Percentiles rank a stretch among this genome's conserved stretches.
Conservation (phyloP, 2,329 filamentous ascomycete genomes). For the Colletotrichum simmondsii region DNA sequence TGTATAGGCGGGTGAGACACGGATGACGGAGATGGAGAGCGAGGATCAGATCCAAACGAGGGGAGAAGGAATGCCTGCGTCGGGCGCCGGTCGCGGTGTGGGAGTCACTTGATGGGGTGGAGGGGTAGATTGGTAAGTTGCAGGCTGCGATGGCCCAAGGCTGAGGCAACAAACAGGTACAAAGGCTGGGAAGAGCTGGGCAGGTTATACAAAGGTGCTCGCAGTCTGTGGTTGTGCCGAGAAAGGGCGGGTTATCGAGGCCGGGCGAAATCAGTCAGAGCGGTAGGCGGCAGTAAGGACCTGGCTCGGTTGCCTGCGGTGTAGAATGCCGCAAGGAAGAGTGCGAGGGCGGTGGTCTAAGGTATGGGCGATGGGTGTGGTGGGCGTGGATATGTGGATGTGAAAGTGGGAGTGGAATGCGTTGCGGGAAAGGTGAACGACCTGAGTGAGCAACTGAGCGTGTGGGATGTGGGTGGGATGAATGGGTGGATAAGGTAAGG, state of each 20-base stretch:
- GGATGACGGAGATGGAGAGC: neutral
- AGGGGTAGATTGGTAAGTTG: neutral
- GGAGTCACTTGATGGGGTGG: constrained; percentile 9
- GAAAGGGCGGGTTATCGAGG: constrained; percentile 1
- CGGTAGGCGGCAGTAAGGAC: neutral
- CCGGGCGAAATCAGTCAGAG: constrained; percentile 15
- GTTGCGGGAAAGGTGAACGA: neutral
- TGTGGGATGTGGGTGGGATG: constrained; percentile 1
- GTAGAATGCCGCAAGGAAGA: neutral
- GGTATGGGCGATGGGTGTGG: neutral
- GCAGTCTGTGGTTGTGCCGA: neutral
- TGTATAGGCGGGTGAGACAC: neutral
- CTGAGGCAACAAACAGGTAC: constrained; percentile 8
- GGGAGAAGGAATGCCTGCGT: neutral
- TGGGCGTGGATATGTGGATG: neutral
- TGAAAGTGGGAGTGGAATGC: neutral
- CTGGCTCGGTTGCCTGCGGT: constrained; percentile 12
- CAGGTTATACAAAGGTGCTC: neutral
- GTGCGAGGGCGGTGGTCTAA: constrained; percentile 1
- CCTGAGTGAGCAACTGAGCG: neutral
- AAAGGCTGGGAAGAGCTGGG: neutral
- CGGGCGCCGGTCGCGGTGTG: constrained; percentile 1
- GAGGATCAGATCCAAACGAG: neutral
- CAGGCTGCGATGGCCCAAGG: constrained; percentile 20
- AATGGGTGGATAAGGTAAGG: neutral